A percentile compares a stretch with the other conserved stretches of the same genome.
phyloP scores from a whole-genome alignment of 768 basidiomycete genomes.

The Rhodotorula paludigena region DNA sequence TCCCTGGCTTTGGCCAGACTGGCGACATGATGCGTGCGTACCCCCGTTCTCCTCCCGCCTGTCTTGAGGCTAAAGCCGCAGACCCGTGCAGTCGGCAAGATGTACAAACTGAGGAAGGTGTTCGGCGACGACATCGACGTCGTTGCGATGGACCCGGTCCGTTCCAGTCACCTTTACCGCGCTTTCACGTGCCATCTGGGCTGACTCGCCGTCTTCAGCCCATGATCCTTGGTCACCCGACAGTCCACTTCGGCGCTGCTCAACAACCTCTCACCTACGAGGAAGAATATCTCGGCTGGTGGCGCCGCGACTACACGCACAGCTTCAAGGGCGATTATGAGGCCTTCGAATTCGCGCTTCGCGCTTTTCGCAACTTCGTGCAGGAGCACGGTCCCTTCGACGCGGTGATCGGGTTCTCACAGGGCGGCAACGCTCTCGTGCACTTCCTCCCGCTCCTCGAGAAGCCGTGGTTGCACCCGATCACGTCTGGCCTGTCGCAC shows the following conservation, averaged over 20 bases:
- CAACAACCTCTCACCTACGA: background rate
- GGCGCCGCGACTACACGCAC: background rate
- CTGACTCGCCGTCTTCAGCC: background rate
- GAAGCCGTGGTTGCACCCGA: slow-evolving; percentile 1
- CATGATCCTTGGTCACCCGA: background rate
- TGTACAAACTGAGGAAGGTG: background rate
- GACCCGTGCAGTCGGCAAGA: background rate
- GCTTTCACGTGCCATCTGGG: background rate
- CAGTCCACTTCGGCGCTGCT: background rate
- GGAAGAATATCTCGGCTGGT: background rate
- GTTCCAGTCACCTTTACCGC: background rate
- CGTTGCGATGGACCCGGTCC: background rate
- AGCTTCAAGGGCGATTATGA: background rate
- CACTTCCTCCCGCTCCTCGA: background rate
- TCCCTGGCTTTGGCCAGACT: background rate
- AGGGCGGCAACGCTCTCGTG: background rate
- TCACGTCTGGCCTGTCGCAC: background rate
- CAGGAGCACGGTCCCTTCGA: background rate
- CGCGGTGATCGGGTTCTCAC: background rate
- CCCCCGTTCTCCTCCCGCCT: background rate
- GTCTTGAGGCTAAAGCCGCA: too few species aligned
- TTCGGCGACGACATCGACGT: background rate
- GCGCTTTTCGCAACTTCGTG: background rate
- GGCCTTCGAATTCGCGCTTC: background rate
- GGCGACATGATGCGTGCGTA: background rate